These are phyloP conservation scores for Pythium rishiriense DNA, from an alignment of 352 stramenopile genomes.

Conservation along the genomic window DNA sequence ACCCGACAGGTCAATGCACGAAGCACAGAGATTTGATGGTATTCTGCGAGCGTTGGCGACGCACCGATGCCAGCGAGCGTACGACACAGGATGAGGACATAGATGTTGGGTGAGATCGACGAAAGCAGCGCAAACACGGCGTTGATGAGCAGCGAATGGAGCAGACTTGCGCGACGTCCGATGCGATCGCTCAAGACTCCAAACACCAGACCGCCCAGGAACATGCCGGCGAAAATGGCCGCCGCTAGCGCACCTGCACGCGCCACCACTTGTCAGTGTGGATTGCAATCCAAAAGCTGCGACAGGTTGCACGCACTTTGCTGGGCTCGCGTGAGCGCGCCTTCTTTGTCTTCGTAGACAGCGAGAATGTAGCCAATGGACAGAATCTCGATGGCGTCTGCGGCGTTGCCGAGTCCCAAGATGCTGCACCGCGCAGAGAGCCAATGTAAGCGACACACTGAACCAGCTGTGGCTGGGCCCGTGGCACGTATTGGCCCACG, in stretches of 20 bases:
- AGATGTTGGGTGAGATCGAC: slow-evolving; percentile 60
- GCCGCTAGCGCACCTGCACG: slow-evolving; percentile 69
- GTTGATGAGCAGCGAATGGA: slow-evolving; percentile 84
- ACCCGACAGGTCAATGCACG: no score
- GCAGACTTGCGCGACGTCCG: slow-evolving; percentile 66
- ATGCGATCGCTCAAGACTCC: slow-evolving; percentile 77
- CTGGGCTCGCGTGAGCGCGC: slow-evolving; percentile 43
- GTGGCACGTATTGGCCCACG: neutral
- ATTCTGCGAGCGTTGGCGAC: no score
- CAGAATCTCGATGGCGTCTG: slow-evolving; percentile 91
- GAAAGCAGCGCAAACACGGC: slow-evolving; percentile 76
- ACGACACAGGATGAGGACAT: slow-evolving; percentile 61
- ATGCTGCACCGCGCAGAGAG: slow-evolving; percentile 38
- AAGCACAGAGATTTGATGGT: neutral
- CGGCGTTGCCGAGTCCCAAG: slow-evolving; percentile 81
- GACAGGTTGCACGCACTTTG: slow-evolving; percentile 41
- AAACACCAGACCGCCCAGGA: slow-evolving; percentile 80
- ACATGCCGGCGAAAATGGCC: slow-evolving; percentile 90
- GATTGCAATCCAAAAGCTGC: neutral
- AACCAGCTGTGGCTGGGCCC: no score
- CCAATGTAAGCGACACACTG: neutral
- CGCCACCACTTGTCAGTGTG: neutral
- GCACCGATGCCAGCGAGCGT: slow-evolving; percentile 64
- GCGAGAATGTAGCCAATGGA: slow-evolving; percentile 91
- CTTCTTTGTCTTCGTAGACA: slow-evolving; percentile 78